These are phyloP conservation scores for Claviceps maximensis DNA, from an alignment of 2,329 filamentous ascomycete species.

Conservation along the genomic window DNA sequence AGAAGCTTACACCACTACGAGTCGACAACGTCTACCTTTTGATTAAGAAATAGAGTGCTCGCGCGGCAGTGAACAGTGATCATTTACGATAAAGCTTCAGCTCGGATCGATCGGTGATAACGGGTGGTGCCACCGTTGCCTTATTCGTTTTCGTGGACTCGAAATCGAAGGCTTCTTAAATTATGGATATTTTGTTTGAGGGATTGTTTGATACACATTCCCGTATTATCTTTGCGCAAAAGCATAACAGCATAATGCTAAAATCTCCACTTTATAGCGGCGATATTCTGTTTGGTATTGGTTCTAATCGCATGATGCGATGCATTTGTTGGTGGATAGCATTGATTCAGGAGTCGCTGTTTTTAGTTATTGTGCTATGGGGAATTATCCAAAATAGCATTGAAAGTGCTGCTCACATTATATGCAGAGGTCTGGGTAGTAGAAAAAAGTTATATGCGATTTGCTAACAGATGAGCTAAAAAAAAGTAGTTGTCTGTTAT, in stretches of 20 bases:
- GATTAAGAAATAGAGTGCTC: slow-evolving; percentile 55
- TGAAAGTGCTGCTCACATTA: too few species aligned
- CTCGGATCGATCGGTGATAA: not conserved
- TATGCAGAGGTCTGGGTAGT: too few species aligned
- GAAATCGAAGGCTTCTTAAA: not conserved
- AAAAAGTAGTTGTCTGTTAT: too few species aligned
- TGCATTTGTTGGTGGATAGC: slow-evolving; percentile 67
- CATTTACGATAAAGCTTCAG: not conserved
- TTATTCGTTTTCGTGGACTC: not conserved
- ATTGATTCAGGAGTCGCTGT: slow-evolving; percentile 27
- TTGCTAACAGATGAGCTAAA: too few species aligned
- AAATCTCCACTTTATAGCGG: not conserved
- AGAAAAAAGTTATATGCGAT: too few species aligned
- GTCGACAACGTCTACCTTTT: slow-evolving; percentile 92
- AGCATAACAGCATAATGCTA: not conserved
- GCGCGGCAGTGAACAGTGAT: not conserved
- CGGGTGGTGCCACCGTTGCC: not conserved
- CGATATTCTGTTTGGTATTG: slow-evolving; percentile 31
- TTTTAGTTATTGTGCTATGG: too few species aligned
- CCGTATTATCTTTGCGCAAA: not conserved
- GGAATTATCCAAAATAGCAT: too few species aligned
- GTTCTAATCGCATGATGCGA: slow-evolving; percentile 64
- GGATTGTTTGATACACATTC: not conserved
- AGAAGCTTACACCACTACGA: slow-evolving; percentile 81
- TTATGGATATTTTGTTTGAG: not conserved